Evolutionary conservation across 768 basidiomycete genomes (phyloP).

Genomic region (Inosperma sp.): DNA sequence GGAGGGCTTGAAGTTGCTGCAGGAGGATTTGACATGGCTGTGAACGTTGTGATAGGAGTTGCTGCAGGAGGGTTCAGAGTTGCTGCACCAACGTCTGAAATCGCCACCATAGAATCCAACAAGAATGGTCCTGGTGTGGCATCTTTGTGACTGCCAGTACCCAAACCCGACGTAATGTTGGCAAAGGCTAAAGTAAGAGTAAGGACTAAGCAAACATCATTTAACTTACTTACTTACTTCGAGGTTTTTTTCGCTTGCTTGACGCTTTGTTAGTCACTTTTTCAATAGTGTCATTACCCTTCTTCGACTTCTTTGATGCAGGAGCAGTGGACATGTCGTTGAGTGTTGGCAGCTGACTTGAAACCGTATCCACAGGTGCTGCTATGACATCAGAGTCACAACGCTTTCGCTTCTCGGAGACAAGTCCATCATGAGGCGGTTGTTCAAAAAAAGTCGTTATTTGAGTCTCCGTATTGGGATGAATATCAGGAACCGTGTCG

Average conservation of each 20-base stretch:
- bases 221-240: background rate
- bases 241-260: slow-evolving; percentile 5
- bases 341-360: background rate
- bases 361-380: background rate
- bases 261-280: background rate
- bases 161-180: slow-evolving; percentile 3
- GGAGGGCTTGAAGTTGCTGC: background rate
- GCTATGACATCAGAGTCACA: background rate
- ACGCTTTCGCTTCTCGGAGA: background rate
- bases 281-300: background rate
- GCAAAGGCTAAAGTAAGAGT: background rate
- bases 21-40: background rate
- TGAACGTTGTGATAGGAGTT: no score
- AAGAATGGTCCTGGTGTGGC: background rate
- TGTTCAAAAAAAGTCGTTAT: background rate
- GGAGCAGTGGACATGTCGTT: background rate
- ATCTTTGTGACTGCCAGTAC: background rate
- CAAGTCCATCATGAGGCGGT: background rate
- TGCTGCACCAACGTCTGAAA: background rate
- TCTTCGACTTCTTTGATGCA: slow-evolving; percentile 1
- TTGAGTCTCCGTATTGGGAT: background rate
- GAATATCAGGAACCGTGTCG: background rate
- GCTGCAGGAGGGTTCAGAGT: background rate
- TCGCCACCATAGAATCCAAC: background rate
- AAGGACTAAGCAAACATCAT: background rate